Conservation (phyloP, 2,329 filamentous ascomycete genomes). For the Cordyceps cateniannulata region DNA sequence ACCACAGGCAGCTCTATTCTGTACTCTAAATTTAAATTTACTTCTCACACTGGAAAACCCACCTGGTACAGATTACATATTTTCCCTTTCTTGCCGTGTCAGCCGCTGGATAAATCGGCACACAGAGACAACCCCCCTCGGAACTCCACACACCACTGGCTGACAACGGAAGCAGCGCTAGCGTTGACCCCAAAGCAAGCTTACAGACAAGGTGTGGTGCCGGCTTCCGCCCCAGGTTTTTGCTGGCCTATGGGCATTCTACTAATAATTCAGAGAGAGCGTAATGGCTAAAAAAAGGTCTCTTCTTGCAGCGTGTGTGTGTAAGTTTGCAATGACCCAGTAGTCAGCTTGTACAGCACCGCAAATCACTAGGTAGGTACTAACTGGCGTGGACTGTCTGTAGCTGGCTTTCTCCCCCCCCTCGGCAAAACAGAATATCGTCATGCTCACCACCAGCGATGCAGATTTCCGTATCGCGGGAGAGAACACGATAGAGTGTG, state of each 20-base stretch:
- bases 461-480: background rate
- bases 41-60: background rate
- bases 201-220: constrained; percentile 14
- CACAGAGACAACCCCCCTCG: background rate
- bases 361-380: too few relatives aligned
- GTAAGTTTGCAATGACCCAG: too few relatives aligned
- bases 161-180: constrained; percentile 2
- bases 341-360: too few relatives aligned
- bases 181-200: constrained; percentile 10
- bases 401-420: too few relatives aligned
- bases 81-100: constrained; percentile 1
- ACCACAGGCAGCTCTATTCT: background rate
- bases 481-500: background rate
- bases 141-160: background rate
- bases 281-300: too few relatives aligned
- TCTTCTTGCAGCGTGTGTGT: too few relatives aligned
- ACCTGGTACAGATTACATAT: background rate
- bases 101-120: constrained; percentile 16
- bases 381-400: too few relatives aligned
- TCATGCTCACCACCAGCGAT: too few relatives aligned
- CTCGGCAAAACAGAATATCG: too few relatives aligned
- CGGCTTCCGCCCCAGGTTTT: constrained; percentile 11
- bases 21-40: background rate
- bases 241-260: too few relatives aligned
- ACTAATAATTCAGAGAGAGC: too few relatives aligned